phyloP scores from a whole-genome alignment of 768 basidiomycete genomes.

The Lactarius hatsudake region DNA sequence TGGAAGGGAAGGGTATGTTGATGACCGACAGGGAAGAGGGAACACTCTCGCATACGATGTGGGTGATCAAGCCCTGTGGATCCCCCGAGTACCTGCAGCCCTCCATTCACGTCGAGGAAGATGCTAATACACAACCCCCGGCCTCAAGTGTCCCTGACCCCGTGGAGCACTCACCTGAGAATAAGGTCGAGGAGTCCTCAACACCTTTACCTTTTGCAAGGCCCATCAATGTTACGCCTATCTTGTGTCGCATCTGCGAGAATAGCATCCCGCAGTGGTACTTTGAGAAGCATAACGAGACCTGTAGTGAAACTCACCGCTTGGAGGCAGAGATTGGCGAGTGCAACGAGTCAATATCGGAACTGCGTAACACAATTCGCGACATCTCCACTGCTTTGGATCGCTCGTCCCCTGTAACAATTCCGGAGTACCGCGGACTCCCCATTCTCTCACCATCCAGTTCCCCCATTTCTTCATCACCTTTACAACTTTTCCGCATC shows the following conservation, averaged over 20 bases:
- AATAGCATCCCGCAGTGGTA: constrained; percentile 97
- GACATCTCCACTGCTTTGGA: constrained; percentile 74
- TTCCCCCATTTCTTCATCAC: constrained; percentile 69
- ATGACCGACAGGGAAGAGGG: constrained; percentile 92
- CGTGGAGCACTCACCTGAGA: constrained; percentile 6
- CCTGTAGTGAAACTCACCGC: constrained; percentile 92
- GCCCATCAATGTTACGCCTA: constrained; percentile 76
- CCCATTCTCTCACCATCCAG: constrained; percentile 75
- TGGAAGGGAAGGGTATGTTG: constrained; percentile 99
- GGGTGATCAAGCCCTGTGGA: constrained; percentile 86
- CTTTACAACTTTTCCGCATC: constrained; percentile 71
- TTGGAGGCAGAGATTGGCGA: constrained; percentile 93
- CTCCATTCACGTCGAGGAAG: constrained; percentile 53
- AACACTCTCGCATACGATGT: constrained; percentile 93
- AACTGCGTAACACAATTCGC: constrained; percentile 82
- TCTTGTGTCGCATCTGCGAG: constrained; percentile 98
- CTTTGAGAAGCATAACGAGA: constrained; percentile 99
- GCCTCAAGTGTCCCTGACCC: constrained; percentile 35
- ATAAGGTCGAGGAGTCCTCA: constrained; percentile 36
- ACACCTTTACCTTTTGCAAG: constrained; percentile 75
- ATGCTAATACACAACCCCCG: constrained; percentile 40
- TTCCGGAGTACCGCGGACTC: constrained; percentile 85
- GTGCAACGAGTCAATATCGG: constrained; percentile 89
- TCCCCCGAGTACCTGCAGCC: constrained; percentile 66
- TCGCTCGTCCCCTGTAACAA: constrained; percentile 59